Base-by-base conservation (phyloP, 495 filamentous ascomycete genomes). In the Aspergillus panamensis region DNA sequence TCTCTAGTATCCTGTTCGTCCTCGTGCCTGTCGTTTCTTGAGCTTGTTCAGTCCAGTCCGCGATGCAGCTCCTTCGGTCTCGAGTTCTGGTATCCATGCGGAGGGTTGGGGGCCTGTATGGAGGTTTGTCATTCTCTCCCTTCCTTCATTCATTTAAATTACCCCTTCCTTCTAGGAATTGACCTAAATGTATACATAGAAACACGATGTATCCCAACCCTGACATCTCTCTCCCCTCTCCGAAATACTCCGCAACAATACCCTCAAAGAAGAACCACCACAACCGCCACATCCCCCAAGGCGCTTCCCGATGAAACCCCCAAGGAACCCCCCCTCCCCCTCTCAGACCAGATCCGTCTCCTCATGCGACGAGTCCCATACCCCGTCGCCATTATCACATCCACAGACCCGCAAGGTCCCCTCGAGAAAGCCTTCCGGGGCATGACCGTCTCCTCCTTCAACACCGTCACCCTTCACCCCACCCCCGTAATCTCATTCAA, bases 371-470 rank as follows among this genome's bases (percentile, higher is more conserved):
- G 76, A 42, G 77, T 92, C 17, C 81, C 87, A 1, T 84, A 90
- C 71, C 81, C 88, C 12, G 88, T 91, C 57, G 88, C 88, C 45
- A 83, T 91, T 66, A 82, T 89, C 63, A 91, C 87, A 32, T 60
- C 69, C 58, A 74, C 70, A 51, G 69, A 71, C 8, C 59, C 68
- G 39, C 30, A 43, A 16, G 8, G 33, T 7, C 29, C 29, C 31
- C 48, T 40, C 50, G 42, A 48, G 20, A 37, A 44, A 30, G 17
- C 68, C 32, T 69, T 73, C 52, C 76, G 80, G 21, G 91, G 83
- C 51, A 87, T 94, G 77, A 91, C 89, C 21, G 85, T 93, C 61
- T 95, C 91, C 17, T 92, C 88, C 12, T 88, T 96, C 75, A 91
- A 82, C 17, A 90, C 88, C 0, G 80, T 96, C 21, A 81, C 86